Conservation (phyloP, 2,329 filamentous ascomycete species). For the Thielaviopsis punctulata region DNA sequence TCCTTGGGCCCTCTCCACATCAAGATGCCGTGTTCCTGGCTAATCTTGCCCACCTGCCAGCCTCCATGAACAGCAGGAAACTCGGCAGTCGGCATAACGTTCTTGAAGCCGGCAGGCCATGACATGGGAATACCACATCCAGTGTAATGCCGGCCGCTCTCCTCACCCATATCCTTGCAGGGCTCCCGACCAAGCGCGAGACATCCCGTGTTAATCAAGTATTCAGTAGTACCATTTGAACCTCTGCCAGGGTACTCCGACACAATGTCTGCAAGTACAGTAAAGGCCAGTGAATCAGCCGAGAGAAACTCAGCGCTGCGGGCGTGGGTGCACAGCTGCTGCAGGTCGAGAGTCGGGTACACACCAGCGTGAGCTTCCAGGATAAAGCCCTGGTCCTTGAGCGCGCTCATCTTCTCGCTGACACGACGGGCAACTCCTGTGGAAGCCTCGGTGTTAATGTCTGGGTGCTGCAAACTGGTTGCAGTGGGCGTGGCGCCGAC, state of each 20-base stretch:
- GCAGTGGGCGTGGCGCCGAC: constrained; percentile 65
- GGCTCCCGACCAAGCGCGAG: constrained; percentile 58
- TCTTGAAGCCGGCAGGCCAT: constrained; percentile 27
- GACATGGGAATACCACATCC: constrained; percentile 54
- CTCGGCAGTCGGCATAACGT: constrained; percentile 22
- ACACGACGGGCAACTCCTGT: constrained; percentile 17
- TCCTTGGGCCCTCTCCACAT: constrained; percentile 35
- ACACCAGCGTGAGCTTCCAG: constrained; percentile 63
- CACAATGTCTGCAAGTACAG: constrained; percentile 54
- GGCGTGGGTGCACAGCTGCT: constrained; percentile 60
- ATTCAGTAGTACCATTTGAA: constrained; percentile 34
- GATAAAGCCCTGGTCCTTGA: constrained; percentile 16
- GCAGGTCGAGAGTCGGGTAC: constrained; percentile 59
- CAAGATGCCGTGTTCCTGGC: constrained; percentile 64
- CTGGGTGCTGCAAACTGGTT: constrained; percentile 42
- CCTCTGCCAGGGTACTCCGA: constrained; percentile 48
- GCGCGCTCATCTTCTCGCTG: constrained; percentile 20
- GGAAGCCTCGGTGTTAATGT: constrained; percentile 13
- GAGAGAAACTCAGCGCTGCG: constrained; percentile 24
- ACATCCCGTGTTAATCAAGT: constrained; percentile 49
- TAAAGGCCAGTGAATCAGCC: constrained; percentile 44
- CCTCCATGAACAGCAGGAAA: constrained; percentile 27
- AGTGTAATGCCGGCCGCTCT: constrained; percentile 32
- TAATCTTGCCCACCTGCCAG: constrained; percentile 55
- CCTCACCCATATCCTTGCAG: constrained; percentile 33